Evolutionary conservation across 1,284 basidiomycete genomes (phyloP), one percentile per base, ranked within the genome.

Genomic region (Ceratobasidium sp.): DNA sequence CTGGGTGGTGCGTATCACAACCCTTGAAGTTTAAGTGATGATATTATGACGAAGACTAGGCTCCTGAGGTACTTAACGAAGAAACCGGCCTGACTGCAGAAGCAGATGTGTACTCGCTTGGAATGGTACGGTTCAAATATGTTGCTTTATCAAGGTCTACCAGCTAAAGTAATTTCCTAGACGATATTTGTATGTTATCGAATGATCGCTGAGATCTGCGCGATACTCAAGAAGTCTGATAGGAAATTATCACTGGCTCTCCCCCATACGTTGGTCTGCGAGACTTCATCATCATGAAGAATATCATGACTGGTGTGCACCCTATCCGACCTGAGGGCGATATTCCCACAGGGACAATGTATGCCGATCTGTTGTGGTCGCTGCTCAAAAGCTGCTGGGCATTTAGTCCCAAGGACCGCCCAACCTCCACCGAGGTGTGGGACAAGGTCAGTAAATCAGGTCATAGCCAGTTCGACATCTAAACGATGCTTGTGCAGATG

Each of bases 361-460:
- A 53, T 31, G 50, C 25, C 10, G 50, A 53, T 27, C 27, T 53
- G 29, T 31, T 53, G 8, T 53, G 50, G 50, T 25, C 25, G 20
- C 50, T 53, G 17, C 50, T 53, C 8, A 53, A 7, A 29, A 53
- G 50, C 25, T 53, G 50, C 17, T 53, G 50, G 50, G 50, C 50
- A 29, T 29, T 12, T 29, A 29, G 32, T 7, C 50, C 50, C 7
- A 10, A n/a, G 50, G 50, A 31, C 12, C 50, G 50, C n/a, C 50
- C 50, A 10, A 53, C 10, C 13, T 6, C 50, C 7, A 27, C 50
- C 32, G 25, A 53, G 12, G 27, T 53, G 17, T 7, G 15, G 12
- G 27, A 53, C n/a, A 31, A 22, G 7, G 50, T 53, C 17, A 53
- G 50, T 53, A 29, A n/a, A 27, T 29, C 8, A n/a, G n/a, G n/a